Evolutionary conservation across 441 rosid species (phyloP), one percentile per base, ranked within the genome.

Genomic region (Gossypium trilobum): DNA sequence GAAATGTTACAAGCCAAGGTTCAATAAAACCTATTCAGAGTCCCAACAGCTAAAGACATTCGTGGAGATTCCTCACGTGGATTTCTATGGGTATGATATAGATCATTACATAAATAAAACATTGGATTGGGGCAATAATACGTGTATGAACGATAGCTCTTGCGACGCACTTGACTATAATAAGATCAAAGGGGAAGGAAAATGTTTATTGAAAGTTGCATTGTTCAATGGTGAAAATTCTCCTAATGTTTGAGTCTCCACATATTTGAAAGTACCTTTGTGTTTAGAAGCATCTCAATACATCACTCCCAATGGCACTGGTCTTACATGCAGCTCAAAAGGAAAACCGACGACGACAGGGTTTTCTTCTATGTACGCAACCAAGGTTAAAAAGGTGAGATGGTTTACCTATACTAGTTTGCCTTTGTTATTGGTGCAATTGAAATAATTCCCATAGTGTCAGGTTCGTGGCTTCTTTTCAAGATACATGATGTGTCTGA

Each of bases 151-250:
- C 0, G 82, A 79, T 77, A 80, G 82, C 59, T 74, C 20, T 31
- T 84, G 87, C 55, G 36, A 29, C 55, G 87, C 74, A 5, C 84
- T 82, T 64, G 75, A 50, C 72, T 86, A 86, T 46, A 62, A 79
- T 31, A 5, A 5, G 70, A 50, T 64, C 5, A 1, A 5, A 0
- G 85, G 85, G 57, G 19, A 75, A 20, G 74, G 76, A 16, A 10
- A 0, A 3, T 83, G 86, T 69, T 80, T 0, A 39, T 36, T 56
- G 1, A 81, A 85, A 56, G 74, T 44, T 52, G 56, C 4, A 0
- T 79, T 81, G 39, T 81, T 81, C 66, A 83, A 46, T 72, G 85
- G 88, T 22, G 69, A n/a, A 65, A 65, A 7, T 33, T 73, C 72
- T 48, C 52, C 6, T n/a, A 13, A 48, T 0, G n/a, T 48, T 13